These are phyloP conservation scores for Lignosus rhinocerotis DNA, from an alignment of 1,284 basidiomycete genomes.

Conservation along the genomic window DNA sequence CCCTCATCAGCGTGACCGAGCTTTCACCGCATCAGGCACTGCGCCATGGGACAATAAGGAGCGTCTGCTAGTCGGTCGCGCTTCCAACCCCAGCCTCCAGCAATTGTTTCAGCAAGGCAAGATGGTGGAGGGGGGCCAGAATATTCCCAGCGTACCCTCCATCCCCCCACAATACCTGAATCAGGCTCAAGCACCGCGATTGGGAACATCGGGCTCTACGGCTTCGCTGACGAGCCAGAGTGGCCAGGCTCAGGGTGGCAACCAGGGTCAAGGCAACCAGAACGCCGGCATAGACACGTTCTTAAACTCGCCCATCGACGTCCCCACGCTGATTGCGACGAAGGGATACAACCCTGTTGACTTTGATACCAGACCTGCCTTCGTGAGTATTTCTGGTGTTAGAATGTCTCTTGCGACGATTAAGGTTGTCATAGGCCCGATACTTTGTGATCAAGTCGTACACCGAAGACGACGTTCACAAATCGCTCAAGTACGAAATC, in stretches of 20 bases:
- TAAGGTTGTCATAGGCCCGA: constrained; percentile 57
- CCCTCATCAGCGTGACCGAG: constrained; percentile 39
- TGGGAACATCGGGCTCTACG: constrained; percentile 38
- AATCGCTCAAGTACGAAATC: constrained; percentile 94
- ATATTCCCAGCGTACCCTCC: constrained; percentile 64
- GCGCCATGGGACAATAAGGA: constrained; percentile 64
- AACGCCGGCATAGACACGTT: constrained; percentile 33
- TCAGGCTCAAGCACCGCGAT: constrained; percentile 44
- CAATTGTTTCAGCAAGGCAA: constrained; percentile 51
- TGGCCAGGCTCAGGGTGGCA: constrained; percentile 19
- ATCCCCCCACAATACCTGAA: constrained; percentile 73
- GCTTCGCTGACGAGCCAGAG: constrained; percentile 15
- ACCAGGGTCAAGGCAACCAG: constrained; percentile 32
- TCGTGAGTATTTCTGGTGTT: constrained; percentile 47
- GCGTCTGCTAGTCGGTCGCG: constrained; percentile 50
- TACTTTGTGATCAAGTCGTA: constrained; percentile 98
- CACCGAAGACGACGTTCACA: constrained; percentile 97
- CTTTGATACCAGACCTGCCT: constrained; percentile 81
- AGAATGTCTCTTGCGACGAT: constrained; percentile 1
- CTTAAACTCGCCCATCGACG: constrained; percentile 70
- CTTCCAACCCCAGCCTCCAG: constrained; percentile 70
- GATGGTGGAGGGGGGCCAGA: constrained; percentile 36
- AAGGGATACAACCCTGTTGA: constrained; percentile 91
- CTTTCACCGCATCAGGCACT: constrained; percentile 42
- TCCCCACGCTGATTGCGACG: constrained; percentile 80